phyloP scores from a whole-genome alignment of 106 monocot genomes.

The Hemerocallis citrina region DNA sequence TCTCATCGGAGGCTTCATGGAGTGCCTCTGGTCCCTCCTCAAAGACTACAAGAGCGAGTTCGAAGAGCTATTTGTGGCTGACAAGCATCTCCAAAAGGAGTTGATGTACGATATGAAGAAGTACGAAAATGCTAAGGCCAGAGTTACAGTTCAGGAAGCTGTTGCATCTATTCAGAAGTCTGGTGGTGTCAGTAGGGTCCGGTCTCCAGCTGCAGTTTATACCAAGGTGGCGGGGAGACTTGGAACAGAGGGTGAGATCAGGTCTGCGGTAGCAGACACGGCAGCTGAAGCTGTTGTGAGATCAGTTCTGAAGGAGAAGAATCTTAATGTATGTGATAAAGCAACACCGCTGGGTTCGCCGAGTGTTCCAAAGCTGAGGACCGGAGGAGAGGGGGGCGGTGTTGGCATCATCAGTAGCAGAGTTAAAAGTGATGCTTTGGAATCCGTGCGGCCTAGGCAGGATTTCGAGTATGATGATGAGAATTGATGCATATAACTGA shows the following conservation, averaged over 20 bases:
- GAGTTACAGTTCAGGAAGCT: slow-evolving; percentile 24
- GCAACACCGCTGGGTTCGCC: slow-evolving; percentile 36
- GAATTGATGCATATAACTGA: slow-evolving; percentile 8
- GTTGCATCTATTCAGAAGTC: slow-evolving; percentile 14
- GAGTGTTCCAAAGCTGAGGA: slow-evolving; percentile 62
- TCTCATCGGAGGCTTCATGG: slow-evolving; percentile 80
- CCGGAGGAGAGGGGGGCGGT: neutral
- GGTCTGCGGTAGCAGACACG: slow-evolving; percentile 38
- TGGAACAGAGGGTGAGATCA: slow-evolving; percentile 24
- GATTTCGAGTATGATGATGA: slow-evolving; percentile 53
- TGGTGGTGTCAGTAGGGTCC: neutral
- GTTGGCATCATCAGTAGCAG: neutral
- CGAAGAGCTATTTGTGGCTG: slow-evolving; percentile 85
- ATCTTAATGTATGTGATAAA: slow-evolving; percentile 21
- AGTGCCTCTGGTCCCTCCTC: slow-evolving; percentile 68
- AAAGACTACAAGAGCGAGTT: slow-evolving; percentile 94
- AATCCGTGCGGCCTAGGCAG: slow-evolving; percentile 42
- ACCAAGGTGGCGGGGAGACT: slow-evolving; percentile 29
- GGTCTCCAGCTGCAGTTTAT: slow-evolving; percentile 16
- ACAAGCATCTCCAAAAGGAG: slow-evolving; percentile 93
- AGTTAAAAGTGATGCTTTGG: too few species aligned
- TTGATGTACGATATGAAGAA: slow-evolving; percentile 91
- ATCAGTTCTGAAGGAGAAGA: slow-evolving; percentile 60
- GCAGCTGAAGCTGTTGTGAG: slow-evolving; percentile 37
- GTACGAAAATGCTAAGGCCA: slow-evolving; percentile 55